Base-by-base conservation (phyloP, 2,329 filamentous ascomycete genomes). In the Ophiosphaerella herpotricha region DNA sequence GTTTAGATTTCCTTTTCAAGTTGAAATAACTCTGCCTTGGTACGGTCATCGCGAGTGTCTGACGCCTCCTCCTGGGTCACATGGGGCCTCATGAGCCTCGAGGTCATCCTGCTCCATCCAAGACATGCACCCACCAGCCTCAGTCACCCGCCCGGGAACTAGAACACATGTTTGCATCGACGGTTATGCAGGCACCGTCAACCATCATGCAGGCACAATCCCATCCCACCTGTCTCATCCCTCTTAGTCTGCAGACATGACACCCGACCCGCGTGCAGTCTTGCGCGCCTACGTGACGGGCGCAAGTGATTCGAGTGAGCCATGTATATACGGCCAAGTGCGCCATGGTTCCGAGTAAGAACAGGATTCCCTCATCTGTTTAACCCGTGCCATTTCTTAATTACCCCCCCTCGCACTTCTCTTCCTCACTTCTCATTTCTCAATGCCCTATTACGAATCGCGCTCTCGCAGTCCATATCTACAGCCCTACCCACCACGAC, bases 101-200 rank as follows among this genome's bases (percentile, higher is more conserved):
- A 55, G 58, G 65, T 69, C 66, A 68, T 11, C 6, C 6, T 29
- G 2, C 26, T 29, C 11, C 11, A 29, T 64, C 56, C 57, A 68
- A 68, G 64, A 69, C 66, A 68, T 50, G 50, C 55, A 53, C 60
- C 59, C 65, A 66, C 54, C 60, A 61, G 56, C 55, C 51, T 54
- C 57, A 56, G 58, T 67, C 66, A 69, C 53, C 58, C 53, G 62
- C 50, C 56, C 50, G 42, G 38, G 43, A 46, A 56, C 43, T 47
- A 48, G 49, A 64, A 66, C 64, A 64, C 51, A 58, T 63, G 63
- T 67, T 66, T 58, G 64, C 56, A 56, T 52, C 54, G 35, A 47
- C 52, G 42, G 39, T 52, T 53, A 57, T 64, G 60, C 62, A 65
- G 63, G 60, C 56, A 64, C 61, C 51, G 45, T 47, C 58, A 60